phyloP scores from a whole-genome alignment of 257 asterid genomes.

The Leonotis leonurus region DNA sequence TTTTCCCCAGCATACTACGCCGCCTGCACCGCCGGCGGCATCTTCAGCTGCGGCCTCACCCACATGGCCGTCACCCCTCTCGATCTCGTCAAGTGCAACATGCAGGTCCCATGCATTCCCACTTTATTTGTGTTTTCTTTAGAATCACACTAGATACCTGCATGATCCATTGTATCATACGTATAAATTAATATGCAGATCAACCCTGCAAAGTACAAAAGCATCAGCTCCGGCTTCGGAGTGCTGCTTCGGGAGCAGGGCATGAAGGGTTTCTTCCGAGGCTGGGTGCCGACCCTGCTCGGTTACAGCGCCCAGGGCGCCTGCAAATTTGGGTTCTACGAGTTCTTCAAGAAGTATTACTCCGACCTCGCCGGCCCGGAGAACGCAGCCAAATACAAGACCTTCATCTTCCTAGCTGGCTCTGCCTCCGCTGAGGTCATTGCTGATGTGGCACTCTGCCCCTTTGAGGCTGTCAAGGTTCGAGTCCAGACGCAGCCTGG shows the following conservation, averaged over 20 bases:
- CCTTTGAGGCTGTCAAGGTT: conserved; percentile 84
- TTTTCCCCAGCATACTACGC: conserved; percentile 59
- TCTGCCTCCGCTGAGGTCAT: conserved; percentile 85
- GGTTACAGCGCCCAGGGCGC: conserved; percentile 94
- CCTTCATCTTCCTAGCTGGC: conserved; percentile 75
- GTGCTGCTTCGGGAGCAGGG: conserved; percentile 72
- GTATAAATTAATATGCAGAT: conserved; percentile 33
- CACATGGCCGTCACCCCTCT: conserved; percentile 84
- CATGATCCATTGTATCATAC: no score
- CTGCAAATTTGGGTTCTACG: conserved; percentile 78
- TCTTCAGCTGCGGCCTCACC: conserved; percentile 65
- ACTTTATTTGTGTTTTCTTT: no score
- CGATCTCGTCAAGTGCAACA: conserved; percentile 85
- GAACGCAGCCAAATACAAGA: conserved; percentile 69
- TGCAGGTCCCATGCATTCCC: conserved; percentile 51
- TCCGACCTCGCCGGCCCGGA: conserved; percentile 82
- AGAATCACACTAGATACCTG: no score
- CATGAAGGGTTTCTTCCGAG: conserved; percentile 60
- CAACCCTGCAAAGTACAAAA: conserved; percentile 69
- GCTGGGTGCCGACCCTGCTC: conserved; percentile 83
- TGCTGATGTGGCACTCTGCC: conserved; percentile 86
- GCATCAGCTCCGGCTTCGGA: conserved; percentile 68
- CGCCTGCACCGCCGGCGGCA: conserved; percentile 67
- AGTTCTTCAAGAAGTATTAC: conserved; percentile 78
- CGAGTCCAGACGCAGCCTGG: conserved; percentile 91